A percentile compares a stretch with the other conserved stretches of the same genome.
These are phyloP conservation scores for Geotrichum restrictum DNA, from an alignment of 1,139 yeast species.

Conservation along the genomic window DNA sequence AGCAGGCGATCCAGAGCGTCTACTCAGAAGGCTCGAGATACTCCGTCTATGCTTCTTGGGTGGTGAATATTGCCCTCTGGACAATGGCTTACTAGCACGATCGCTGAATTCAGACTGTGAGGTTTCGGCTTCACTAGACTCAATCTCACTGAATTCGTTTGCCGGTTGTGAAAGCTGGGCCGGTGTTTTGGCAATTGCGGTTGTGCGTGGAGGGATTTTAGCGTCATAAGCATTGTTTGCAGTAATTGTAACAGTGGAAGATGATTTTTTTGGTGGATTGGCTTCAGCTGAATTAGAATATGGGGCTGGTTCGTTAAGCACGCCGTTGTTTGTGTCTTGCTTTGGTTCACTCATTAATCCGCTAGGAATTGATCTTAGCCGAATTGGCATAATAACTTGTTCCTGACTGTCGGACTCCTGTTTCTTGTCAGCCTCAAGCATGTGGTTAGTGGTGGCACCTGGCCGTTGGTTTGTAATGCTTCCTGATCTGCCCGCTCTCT, in stretches of 20 bases:
- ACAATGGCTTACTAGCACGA: not conserved
- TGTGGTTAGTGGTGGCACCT: not conserved
- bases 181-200: not conserved
- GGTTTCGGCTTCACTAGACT: slow-evolving; percentile 4
- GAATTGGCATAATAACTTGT: too few relatives aligned
- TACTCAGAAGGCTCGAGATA: slow-evolving; percentile 13
- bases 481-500: not conserved
- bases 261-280: slow-evolving; percentile 17
- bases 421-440: too few relatives aligned
- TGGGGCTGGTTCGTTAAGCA: not conserved
- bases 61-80: not conserved
- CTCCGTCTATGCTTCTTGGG: slow-evolving; percentile 12
- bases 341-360: too few relatives aligned
- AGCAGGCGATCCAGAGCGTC: slow-evolving; percentile 18
- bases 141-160: not conserved
- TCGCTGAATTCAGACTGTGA: slow-evolving; percentile 9
- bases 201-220: not conserved
- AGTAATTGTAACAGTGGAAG: slow-evolving; percentile 18
- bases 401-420: too few relatives aligned
- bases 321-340: not conserved
- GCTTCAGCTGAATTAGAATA: not conserved
- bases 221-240: not conserved
- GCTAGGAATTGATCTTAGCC: too few relatives aligned
- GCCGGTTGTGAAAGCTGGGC: not conserved
- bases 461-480: slow-evolving; percentile 5